A percentile compares a stretch with the other conserved stretches of the same genome.
phyloP scores from a whole-genome alignment of 768 basidiomycete genomes.

The Lactarius akahatsu region DNA sequence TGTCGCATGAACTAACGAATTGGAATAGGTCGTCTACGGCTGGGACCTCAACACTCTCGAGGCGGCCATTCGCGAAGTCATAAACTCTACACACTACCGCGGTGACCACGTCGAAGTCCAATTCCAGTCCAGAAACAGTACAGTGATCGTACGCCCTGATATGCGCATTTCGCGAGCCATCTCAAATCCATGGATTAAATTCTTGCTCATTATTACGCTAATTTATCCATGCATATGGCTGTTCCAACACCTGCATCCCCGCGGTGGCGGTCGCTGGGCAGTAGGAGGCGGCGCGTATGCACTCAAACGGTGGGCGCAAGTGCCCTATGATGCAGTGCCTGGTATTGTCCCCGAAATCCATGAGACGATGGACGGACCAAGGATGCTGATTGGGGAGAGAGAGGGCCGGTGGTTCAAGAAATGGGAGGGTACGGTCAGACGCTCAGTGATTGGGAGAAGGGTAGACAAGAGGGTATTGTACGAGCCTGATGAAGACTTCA shows the following conservation, averaged over 20 bases:
- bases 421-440: constrained; percentile 70
- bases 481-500: constrained; percentile 25
- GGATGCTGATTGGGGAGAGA: constrained; percentile 52
- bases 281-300: constrained; percentile 76
- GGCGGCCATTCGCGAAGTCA: constrained; percentile 39
- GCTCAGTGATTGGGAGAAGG: constrained; percentile 45
- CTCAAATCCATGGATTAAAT: constrained; percentile 68
- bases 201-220: constrained; percentile 64
- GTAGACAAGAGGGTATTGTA: constrained; percentile 25
- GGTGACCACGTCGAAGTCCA: constrained; percentile 49
- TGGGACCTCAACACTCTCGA: constrained; percentile 50
- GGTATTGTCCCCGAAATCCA: constrained; percentile 12
- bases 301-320: constrained; percentile 47
- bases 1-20: constrained; percentile 6
- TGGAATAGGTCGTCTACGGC: constrained; percentile 51
- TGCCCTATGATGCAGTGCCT: constrained; percentile 1
- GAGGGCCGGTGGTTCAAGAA: constrained; percentile 79
- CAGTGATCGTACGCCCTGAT: constrained; percentile 67
- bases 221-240: constrained; percentile 84
- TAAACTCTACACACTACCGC: constrained; percentile 42
- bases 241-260: constrained; percentile 62
- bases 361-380: constrained; percentile 37
- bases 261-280: constrained; percentile 73
- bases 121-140: constrained; percentile 47
- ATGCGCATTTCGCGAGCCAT: constrained; percentile 65